These are phyloP conservation scores for Cladobotryum mycophilum DNA, from an alignment of 2,329 filamentous ascomycete genomes.

Conservation along the genomic window DNA sequence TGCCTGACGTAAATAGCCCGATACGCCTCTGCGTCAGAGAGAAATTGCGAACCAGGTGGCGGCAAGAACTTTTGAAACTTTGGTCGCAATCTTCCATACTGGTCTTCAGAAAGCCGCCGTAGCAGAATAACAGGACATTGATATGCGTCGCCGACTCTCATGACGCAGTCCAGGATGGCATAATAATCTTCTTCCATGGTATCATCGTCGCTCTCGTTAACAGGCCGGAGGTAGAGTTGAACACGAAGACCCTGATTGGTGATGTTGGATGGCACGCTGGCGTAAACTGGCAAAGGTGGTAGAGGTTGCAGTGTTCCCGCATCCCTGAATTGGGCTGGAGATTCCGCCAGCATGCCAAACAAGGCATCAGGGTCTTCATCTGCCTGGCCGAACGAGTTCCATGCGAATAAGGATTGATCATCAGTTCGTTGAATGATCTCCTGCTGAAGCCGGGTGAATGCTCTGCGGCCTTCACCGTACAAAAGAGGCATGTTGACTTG, in stretches of 20 bases:
- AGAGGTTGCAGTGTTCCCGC: constrained; percentile 7
- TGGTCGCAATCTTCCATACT: constrained; percentile 9
- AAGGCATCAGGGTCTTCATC: constrained; percentile 10
- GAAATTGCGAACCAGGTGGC: neutral
- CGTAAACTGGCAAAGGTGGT: constrained; percentile 7
- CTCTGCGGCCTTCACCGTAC: constrained; percentile 13
- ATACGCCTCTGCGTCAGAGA: neutral
- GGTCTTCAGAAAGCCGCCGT: constrained; percentile 11
- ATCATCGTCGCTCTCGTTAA: neutral
- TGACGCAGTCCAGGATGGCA: constrained; percentile 5
- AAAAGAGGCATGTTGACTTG: constrained; percentile 17
- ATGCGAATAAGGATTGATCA: constrained; percentile 17
- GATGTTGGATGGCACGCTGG: constrained; percentile 8
- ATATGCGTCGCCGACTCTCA: constrained; percentile 3
- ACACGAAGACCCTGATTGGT: constrained; percentile 11
- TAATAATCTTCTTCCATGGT: constrained; percentile 5
- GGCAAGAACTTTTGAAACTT: constrained; percentile 5
- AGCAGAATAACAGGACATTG: constrained; percentile 5
- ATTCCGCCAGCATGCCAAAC: constrained; percentile 10
- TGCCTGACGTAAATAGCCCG: constrained; percentile 6
- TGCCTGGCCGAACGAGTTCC: constrained; percentile 10
- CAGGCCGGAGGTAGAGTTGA: constrained; percentile 7
- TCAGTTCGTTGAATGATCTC: constrained; percentile 12
- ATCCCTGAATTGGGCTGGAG: constrained; percentile 9
- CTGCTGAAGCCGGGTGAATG: constrained; percentile 13